These are phyloP conservation scores for Diaporthe citri DNA, from an alignment of 2,329 filamentous ascomycete species.

Conservation along the genomic window DNA sequence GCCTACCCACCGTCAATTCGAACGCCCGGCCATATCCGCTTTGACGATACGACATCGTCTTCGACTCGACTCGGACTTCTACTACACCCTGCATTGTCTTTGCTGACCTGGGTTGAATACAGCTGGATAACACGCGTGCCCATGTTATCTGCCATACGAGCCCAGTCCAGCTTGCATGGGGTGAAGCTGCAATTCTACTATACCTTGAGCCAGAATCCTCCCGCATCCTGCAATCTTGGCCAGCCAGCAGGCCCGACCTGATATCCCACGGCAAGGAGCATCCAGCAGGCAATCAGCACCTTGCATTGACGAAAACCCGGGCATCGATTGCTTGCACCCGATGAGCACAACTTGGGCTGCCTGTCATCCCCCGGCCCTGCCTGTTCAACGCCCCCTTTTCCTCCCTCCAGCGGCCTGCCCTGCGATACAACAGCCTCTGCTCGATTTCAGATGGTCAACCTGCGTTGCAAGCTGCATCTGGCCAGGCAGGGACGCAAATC, in stretches of 20 bases:
- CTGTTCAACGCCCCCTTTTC: neutral
- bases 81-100: neutral
- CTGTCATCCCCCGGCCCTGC: neutral
- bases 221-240: slow-evolving; percentile 27
- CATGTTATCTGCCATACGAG: neutral
- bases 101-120: neutral
- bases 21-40: slow-evolving; percentile 4
- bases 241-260: slow-evolving; percentile 5
- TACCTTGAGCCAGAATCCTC: slow-evolving; percentile 28
- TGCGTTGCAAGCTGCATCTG: slow-evolving; percentile 41
- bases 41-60: neutral
- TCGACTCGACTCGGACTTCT: neutral
- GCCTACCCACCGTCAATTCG: neutral
- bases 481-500: slow-evolving; percentile 39
- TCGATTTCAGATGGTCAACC: slow-evolving; percentile 36
- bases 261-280: slow-evolving; percentile 9
- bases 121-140: neutral
- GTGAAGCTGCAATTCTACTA: slow-evolving; percentile 19
- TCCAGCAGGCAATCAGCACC: neutral
- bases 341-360: slow-evolving; percentile 10
- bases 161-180: neutral
- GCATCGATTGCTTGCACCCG: slow-evolving; percentile 8
- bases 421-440: slow-evolving; percentile 1
- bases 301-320: neutral
- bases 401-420: neutral